Evolutionary conservation across 2,329 filamentous ascomycete species (phyloP), one percentile per base, ranked within the genome.

Genomic region (Xylariomycetidae sp.): DNA sequence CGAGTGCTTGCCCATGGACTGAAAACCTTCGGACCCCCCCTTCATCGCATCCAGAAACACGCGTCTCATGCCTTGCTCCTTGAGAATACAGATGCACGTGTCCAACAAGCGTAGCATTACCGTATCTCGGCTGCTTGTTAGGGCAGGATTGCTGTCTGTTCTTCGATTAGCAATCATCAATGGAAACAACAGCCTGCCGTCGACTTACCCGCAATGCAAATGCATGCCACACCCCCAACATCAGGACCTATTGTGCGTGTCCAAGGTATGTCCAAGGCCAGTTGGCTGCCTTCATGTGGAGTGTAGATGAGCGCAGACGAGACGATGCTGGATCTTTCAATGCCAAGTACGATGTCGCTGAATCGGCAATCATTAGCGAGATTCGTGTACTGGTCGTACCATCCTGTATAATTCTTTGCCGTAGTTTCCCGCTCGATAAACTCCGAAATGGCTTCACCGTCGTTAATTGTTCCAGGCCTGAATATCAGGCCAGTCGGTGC

Each of bases 141-240:
- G 58, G 12, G 61, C 59, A 3, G 60, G 54, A 39, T 65, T 58
- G 13, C 65, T 62, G 29, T 70, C 68, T 72, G 33, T 32, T 12
- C 32, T 22, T 29, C n/a, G 34, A 35, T 51, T 23, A 50, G 44
- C 24, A 23, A 15, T 34, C 34, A 12, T 12, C 7, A 12, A 6
- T 13, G 12, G n/a, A 25, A 12, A 12, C n/a, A n/a, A n/a, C 20
- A 29, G 7, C 6, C 13, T 18, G 30, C 17, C 20, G 31, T 27
- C 10, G 15, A 63, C 69, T 39, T 52, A 75, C 75, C 69, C 49
- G 61, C 58, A 41, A 78, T 68, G 53, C 70, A 78, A 32, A 79
- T 70, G 52, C 75, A 79, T n/a, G 73, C 68, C 22, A 76, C 66
- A 17, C 75, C 75, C 28, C 74, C 75, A 25, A 75, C 67, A 38